phyloP scores from a whole-genome alignment of 2,329 filamentous ascomycete species.

The Xylaria arbuscula region DNA sequence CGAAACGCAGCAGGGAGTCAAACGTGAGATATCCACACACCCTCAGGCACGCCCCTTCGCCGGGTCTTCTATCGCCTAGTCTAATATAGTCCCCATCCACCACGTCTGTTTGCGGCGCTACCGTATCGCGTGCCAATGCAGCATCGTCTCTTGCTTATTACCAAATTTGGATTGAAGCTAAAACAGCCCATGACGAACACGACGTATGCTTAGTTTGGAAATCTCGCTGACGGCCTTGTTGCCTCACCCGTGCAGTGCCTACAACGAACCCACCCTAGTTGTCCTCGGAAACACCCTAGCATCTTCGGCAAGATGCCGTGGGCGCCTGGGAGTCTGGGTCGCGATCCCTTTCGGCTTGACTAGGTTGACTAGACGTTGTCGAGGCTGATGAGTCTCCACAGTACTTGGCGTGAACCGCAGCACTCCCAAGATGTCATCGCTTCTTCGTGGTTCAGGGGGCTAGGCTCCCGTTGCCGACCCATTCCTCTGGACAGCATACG shows the following conservation, averaged over 20 bases:
- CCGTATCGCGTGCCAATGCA: conserved; percentile 28
- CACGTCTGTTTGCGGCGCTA: conserved; percentile 25
- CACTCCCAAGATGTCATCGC: conserved; percentile 31
- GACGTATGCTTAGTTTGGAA: conserved; percentile 34
- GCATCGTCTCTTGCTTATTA: conserved; percentile 30
- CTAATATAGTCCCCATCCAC: conserved; percentile 3
- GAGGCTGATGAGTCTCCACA: conserved; percentile 39
- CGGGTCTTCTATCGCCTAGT: conserved; percentile 25
- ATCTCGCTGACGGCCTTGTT: conserved; percentile 30
- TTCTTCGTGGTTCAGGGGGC: conserved; percentile 17
- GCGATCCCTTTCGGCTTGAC: conserved; percentile 23
- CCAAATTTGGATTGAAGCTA: conserved; percentile 36
- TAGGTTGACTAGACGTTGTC: conserved; percentile 29
- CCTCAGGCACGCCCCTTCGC: conserved; percentile 12
- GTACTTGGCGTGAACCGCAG: conserved; percentile 35
- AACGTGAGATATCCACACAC: conserved; percentile 10
- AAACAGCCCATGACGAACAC: conserved; percentile 25
- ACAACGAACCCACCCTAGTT: not conserved
- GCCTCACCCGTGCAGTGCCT: conserved; percentile 24
- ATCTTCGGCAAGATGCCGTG: conserved; percentile 16
- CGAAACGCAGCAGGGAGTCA: conserved; percentile 10
- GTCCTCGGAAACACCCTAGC: conserved; percentile 19
- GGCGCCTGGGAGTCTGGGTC: conserved; percentile 26
- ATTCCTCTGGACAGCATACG: conserved; percentile 23
- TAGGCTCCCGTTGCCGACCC: conserved; percentile 37